Evolutionary conservation across 208 protist genomes (phyloP), one percentile per base, ranked within the genome.

Genomic region (Acanthamoeba polyphaga): DNA sequence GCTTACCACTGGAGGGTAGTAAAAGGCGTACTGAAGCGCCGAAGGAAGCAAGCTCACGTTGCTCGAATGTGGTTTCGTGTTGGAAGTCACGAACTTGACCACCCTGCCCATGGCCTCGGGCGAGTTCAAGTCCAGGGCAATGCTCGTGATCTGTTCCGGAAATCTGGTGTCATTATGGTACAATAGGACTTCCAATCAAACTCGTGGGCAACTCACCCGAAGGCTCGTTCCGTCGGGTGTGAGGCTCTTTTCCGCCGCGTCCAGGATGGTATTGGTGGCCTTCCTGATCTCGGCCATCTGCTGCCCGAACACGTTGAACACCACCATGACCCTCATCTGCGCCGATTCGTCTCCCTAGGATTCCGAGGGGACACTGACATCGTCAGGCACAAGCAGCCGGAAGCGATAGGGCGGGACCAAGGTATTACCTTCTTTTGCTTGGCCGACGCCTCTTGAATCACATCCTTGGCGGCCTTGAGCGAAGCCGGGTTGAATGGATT

Each of bases 401-500:
- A 1, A 27, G 15, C 6, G 49, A 24, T 46, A 29, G 1, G 76
- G 38, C 58, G 32, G 10, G 12, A 6, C 43, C 12, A 51, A 49
- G 38, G 38, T 1, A 10, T 17, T 84, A 66, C 53, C 80, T 66
- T 64, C 51, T 66, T 64, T 32, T 84, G 74, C 76, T 58, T 64
- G 6, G 51, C 51, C 2, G n/a, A 10, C 10, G 53, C 80, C n/a
- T 89, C 76, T 22, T 60, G 7, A 3, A 89, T 34, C n/a, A 89
- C 80, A 8, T 89, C 80, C 9, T 53, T 12, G 15, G 80, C 80
- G 5, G 51, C 80, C 32, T 46, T 68, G 6, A 84, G 17, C 6
- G 94, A 95, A 24, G 27, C 29, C 24, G 19, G 27, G 19, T 51
- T 76, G 32, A 34, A 58, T 2, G 94, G 96, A 58, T 97, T 92